Base-by-base conservation (phyloP, 2,329 filamentous ascomycete genomes). In the Fusarium sp. region DNA sequence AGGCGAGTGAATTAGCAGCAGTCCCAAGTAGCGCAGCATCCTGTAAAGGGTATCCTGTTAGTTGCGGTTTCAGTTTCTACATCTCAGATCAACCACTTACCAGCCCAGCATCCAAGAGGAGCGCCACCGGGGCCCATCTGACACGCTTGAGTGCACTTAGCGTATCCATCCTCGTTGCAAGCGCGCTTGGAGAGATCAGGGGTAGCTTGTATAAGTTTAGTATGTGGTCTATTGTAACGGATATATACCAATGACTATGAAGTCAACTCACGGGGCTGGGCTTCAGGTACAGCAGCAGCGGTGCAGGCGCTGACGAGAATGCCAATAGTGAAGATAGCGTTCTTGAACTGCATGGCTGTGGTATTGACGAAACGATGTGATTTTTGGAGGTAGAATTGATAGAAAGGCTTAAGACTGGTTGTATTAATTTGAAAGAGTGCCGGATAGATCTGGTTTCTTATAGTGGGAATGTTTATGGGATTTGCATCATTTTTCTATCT, bases 41-140 rank as follows among this genome's bases (percentile, higher is more conserved):
- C 43, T 32, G 8, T 1, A 32, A 32, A 16, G 30, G 4, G 30
- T n/a, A 12, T 46, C 4, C 4, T 13, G 11, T 27, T 4, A 46
- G 16, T 3, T 5, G 4, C 0, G 7, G 21, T 12, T 27, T 7
- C 7, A 4, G 14, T 16, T 16, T 4, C 10, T n/a, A 3, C 3
- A 18, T 7, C 3, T 16, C 16, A 27, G 18, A 11, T 8, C 5
- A 4, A 13, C 5, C 21, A 46, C 23, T 46, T 13, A 46, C 43
- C 43, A n/a, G 16, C 16, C 16, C 21, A n/a, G 23, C 43, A 46
- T 46, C 43, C 43, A n/a, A 46, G 14, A 9, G 16, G 21, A n/a
- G 43, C 43, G 23, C 21, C 23, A 4, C 43, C 43, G 16, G 21
- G 21, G 11, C 16, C 14, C 6, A 23, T 25, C 5, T 23, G 23